Percentiles rank a stretch among this genome's conserved stretches.
Evolutionary conservation across 2,329 filamentous ascomycete genomes (phyloP).

Genomic region (Cercospora zeina): DNA sequence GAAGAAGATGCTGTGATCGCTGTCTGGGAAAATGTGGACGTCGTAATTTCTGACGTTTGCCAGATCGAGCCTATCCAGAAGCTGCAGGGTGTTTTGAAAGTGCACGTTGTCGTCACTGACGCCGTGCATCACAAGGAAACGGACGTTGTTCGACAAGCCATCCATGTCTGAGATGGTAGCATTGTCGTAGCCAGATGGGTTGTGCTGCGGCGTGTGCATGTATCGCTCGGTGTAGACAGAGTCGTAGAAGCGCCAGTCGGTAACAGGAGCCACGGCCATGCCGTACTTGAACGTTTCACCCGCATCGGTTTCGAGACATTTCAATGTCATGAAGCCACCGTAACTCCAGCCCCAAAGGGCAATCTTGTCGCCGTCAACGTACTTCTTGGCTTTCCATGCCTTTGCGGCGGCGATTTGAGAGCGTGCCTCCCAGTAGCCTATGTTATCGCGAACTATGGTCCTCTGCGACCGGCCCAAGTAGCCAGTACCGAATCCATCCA

Average conservation of each 20-base stretch:
- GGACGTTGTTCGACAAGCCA: constrained; percentile 72
- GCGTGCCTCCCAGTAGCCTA: constrained; percentile 79
- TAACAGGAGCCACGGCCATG: constrained; percentile 98
- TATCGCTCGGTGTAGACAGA: constrained; percentile 94
- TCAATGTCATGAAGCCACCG: constrained; percentile 91
- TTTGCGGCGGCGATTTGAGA: constrained; percentile 92
- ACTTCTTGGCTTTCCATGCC: constrained; percentile 75
- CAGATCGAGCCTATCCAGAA: constrained; percentile 84
- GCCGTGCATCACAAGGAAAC: constrained; percentile 95
- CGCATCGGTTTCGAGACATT: constrained; percentile 87
- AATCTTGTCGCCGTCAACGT: constrained; percentile 78
- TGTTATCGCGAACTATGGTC: constrained; percentile 75
- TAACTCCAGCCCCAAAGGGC: constrained; percentile 99
- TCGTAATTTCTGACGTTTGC: constrained; percentile 88
- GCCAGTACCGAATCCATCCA: constrained; percentile 91
- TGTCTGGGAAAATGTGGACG: constrained; percentile 93
- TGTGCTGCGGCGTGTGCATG: constrained; percentile 91
- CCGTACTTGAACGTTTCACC: constrained; percentile 92
- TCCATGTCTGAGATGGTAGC: constrained; percentile 72
- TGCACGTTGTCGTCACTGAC: constrained; percentile 98
- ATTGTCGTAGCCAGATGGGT: constrained; percentile 72
- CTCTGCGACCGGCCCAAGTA: constrained; percentile 82
- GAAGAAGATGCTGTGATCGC: constrained; percentile 91
- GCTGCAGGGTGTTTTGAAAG: constrained; percentile 84
- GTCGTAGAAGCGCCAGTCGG: constrained; percentile 94